These are phyloP conservation scores for Aspergillus campestris DNA, from an alignment of 495 filamentous ascomycete species.

Conservation along the genomic window DNA sequence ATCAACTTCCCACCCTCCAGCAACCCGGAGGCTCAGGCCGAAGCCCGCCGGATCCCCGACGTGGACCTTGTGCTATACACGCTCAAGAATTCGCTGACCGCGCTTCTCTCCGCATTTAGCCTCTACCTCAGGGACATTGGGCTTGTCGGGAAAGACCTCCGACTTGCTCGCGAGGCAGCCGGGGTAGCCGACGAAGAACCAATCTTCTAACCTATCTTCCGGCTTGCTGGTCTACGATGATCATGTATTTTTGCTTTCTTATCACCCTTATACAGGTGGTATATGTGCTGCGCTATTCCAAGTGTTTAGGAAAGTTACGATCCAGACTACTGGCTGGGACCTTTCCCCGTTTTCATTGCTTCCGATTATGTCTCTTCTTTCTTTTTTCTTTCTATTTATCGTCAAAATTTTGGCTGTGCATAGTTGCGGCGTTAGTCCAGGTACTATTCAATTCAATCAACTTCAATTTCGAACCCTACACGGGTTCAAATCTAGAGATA, in stretches of 20 bases:
- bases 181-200: slow-evolving; percentile 22
- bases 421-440: slow-evolving; percentile 10
- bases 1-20: slow-evolving; percentile 41
- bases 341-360: neutral
- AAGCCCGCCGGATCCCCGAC: slow-evolving; percentile 40
- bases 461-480: neutral
- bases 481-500: neutral
- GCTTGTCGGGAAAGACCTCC: slow-evolving; percentile 56
- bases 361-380: neutral
- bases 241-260: neutral
- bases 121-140: slow-evolving; percentile 59
- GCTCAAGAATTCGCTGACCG: slow-evolving; percentile 50
- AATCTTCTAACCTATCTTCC: slow-evolving; percentile 13
- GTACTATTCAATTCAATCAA: neutral
- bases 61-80: slow-evolving; percentile 54
- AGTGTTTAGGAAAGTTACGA: slow-evolving; percentile 3
- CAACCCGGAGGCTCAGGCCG: slow-evolving; percentile 31
- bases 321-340: neutral
- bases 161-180: slow-evolving; percentile 57
- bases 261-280: neutral
- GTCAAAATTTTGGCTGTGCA: slow-evolving; percentile 5
- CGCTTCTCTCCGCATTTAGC: slow-evolving; percentile 59
- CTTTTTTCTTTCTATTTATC: neutral
- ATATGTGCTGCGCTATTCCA: neutral
- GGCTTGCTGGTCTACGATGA: neutral